Conservation (phyloP, 768 basidiomycete genomes). For the Glaciozyma antarctica region DNA sequence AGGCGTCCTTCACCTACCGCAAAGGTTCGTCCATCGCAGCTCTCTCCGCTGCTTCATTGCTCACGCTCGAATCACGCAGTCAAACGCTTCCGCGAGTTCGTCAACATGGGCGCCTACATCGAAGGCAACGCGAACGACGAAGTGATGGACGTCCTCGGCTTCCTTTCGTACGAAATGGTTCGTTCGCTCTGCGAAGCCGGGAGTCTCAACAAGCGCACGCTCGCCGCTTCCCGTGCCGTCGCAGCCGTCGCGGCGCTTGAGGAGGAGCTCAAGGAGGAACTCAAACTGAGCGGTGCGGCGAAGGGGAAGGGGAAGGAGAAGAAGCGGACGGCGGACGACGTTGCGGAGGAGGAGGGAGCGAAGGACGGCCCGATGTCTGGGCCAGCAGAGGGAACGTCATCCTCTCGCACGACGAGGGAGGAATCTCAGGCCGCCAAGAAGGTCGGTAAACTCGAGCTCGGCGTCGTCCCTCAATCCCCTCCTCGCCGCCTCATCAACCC, state of each 20-base stretch:
- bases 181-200: slow-evolving; percentile 83
- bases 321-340: neutral
- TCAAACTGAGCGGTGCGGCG: slow-evolving; percentile 35
- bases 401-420: neutral
- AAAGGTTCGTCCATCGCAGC: slow-evolving; percentile 55
- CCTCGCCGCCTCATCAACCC: slow-evolving; percentile 5
- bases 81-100: slow-evolving; percentile 88
- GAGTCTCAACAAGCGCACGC: slow-evolving; percentile 66
- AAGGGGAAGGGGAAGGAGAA: slow-evolving; percentile 45
- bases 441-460: slow-evolving; percentile 37
- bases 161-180: slow-evolving; percentile 95
- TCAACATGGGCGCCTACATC: slow-evolving; percentile 67
- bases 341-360: neutral
- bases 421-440: slow-evolving; percentile 41
- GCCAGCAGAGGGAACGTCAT: slow-evolving; percentile 49
- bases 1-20: slow-evolving; percentile 91
- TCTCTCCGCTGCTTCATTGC: neutral
- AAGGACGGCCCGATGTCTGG: neutral
- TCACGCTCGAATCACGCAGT: slow-evolving; percentile 45
- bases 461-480: neutral
- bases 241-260: slow-evolving; percentile 2
- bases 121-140: slow-evolving; percentile 69
- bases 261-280: slow-evolving; percentile 11
- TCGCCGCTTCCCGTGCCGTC: slow-evolving; percentile 54
- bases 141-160: slow-evolving; percentile 91